A percentile compares a stretch with the other conserved stretches of the same genome.
Evolutionary conservation across 306 rosid genomes (phyloP).

Genomic region (Parietaria judaica): DNA sequence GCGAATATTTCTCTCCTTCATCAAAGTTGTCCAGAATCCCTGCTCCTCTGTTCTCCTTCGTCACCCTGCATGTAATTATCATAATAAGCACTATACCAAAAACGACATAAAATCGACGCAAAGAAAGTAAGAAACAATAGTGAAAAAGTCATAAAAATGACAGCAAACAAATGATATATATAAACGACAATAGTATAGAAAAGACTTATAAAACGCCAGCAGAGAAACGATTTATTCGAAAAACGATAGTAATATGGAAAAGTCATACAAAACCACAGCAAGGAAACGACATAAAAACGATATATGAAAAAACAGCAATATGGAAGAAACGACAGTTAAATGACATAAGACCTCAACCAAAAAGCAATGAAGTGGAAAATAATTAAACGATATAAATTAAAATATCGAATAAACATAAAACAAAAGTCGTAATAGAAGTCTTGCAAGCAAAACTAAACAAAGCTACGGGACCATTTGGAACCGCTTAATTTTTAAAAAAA

Average conservation of each 20-base stretch:
- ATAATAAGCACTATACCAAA: neutral
- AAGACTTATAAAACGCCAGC: neutral
- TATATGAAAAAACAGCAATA: neutral
- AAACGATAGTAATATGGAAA: too few species aligned
- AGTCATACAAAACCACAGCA: neutral
- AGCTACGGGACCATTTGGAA: too few species aligned
- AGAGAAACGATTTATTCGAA: neutral
- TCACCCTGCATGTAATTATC: slow-evolving; percentile 38
- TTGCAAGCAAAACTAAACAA: too few species aligned
- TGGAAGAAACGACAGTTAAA: neutral
- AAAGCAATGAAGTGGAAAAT: too few species aligned
- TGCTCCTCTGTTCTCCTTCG: slow-evolving; percentile 70
- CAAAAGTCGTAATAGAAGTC: too few species aligned
- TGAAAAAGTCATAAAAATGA: neutral
- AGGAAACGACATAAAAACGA: neutral
- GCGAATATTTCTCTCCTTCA: slow-evolving; percentile 38
- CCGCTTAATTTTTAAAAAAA: too few species aligned
- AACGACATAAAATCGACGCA: too few species aligned
- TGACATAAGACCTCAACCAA: too few species aligned
- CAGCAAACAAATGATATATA: neutral
- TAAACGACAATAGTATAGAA: neutral
- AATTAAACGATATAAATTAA: too few species aligned
- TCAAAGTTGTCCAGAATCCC: slow-evolving; percentile 76
- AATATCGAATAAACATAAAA: too few species aligned
- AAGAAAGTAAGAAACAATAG: too few species aligned